Percentiles rank a stretch among this genome's conserved stretches.
Conservation (phyloP, 2,329 filamentous ascomycete genomes). For the Lasiodiplodia gonubiensis region DNA sequence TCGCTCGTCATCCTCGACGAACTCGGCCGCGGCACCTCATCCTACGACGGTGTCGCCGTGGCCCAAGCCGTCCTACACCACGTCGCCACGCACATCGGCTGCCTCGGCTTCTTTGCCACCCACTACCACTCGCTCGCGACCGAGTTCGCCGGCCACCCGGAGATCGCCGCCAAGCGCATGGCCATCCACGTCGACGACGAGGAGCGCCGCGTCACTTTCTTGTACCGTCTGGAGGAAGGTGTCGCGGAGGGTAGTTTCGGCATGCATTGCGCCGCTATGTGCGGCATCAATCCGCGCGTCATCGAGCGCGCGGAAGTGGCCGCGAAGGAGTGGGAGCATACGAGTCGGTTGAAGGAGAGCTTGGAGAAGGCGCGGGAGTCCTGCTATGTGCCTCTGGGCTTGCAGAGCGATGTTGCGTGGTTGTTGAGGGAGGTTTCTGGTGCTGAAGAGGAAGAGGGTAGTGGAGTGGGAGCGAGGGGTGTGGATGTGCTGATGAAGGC, state of each 20-base stretch:
- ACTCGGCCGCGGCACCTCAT: conserved; percentile 90
- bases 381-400: conserved; percentile 81
- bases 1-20: conserved; percentile 97
- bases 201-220: conserved; percentile 86
- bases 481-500: conserved; percentile 63
- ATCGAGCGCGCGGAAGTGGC: conserved; percentile 88
- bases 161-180: conserved; percentile 88
- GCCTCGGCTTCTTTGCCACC: conserved; percentile 94
- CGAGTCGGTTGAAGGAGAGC: conserved; percentile 85
- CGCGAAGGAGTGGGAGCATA: conserved; percentile 93
- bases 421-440: conserved; percentile 65
- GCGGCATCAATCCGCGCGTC: conserved; percentile 82
- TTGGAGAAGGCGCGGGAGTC: conserved; percentile 72
- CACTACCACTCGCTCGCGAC: conserved; percentile 94
- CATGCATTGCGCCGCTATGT: conserved; percentile 99
- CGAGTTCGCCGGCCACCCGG: conserved; percentile 88
- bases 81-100: conserved; percentile 89
- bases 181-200: conserved; percentile 89
- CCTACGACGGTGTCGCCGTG: conserved; percentile 95
- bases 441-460: conserved; percentile 36
- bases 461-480: conserved; percentile 53
- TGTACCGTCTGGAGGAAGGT: conserved; percentile 92
- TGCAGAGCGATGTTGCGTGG: conserved; percentile 86
- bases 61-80: conserved; percentile 98
- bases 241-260: conserved; percentile 97